Base-by-base conservation (phyloP, 1,284 basidiomycete genomes). In the Tetrapyrgos nigripes region DNA sequence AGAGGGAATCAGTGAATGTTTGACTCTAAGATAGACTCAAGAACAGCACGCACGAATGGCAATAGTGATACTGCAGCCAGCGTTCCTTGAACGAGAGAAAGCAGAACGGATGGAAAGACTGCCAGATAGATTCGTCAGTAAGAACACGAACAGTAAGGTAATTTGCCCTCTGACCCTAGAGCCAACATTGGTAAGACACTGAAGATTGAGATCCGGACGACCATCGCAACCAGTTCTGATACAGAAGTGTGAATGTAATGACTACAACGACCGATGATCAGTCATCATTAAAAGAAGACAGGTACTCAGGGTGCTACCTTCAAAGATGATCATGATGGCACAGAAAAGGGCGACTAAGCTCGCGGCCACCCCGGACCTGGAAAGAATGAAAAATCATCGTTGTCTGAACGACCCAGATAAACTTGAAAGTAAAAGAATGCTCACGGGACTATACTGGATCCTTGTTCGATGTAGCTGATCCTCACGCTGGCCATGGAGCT, bases 191-290 rank as follows among this genome's bases (percentile, higher is more conserved):
- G 50, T 13, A 51, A 21, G 13, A 51, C 31, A 40, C 50, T 51
- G 31, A 35, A 51, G 10, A 51, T 29, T 6, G 50, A 51, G 5
- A 51, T 35, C 5, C 50, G 29, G 3, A 51, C 14, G 9, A 51
- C n/a, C n/a, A n/a, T n/a, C n/a, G n/a, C n/a, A n/a, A n/a, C 50
- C 50, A 51, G 31, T 51, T 51, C 8, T n/a, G 28, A 35, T 51
- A 51, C 21, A 51, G 24, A 5, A 27, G 10, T 13, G n/a, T 29
- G 50, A 51, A 51, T 13, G 50, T 51, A 4, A 40, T 40, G 17
- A 40, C 37, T 40, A n/a, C n/a, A 23, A 48, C 8, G 11, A 23
- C 14, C n/a, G n/a, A n/a, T 27, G 21, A 37, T 4, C 26, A 4
- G 10, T 33, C 17, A 51, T 8, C 14, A 48, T 37, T 31, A 23